phyloP scores from a whole-genome alignment of 139 green algal species.

The Auxenochlorella pyrenoidosa region DNA sequence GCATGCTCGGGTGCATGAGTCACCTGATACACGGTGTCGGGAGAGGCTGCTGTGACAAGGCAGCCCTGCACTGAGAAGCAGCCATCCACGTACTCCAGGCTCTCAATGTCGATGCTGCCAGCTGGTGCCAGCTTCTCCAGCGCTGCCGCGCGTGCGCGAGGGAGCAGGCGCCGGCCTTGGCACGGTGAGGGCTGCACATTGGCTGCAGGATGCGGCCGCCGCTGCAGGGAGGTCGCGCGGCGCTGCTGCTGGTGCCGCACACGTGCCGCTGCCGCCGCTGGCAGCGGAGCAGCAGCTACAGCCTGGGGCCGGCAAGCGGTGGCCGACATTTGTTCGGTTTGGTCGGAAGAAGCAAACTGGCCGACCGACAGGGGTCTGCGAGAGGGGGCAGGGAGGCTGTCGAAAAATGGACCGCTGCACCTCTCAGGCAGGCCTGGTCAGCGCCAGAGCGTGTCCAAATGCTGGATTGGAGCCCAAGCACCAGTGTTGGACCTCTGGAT shows the following conservation, averaged over 20 bases:
- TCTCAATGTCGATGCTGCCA: conserved; percentile 28
- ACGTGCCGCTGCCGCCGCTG: not conserved
- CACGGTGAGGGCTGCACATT: not conserved
- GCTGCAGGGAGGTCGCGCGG: not conserved
- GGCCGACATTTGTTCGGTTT: too few species aligned
- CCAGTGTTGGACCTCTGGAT: too few species aligned
- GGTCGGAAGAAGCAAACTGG: too few species aligned
- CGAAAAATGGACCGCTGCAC: too few species aligned
- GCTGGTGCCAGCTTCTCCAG: not conserved
- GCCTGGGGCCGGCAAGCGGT: too few species aligned
- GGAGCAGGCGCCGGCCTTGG: not conserved
- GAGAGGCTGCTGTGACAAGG: not conserved
- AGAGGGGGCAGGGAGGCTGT: too few species aligned
- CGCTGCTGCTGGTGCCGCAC: not conserved
- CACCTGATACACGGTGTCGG: conserved; percentile 10
- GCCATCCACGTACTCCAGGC: not conserved
- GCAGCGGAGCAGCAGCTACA: too few species aligned
- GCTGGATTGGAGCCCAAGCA: too few species aligned
- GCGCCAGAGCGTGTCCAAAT: too few species aligned
- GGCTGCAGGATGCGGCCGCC: not conserved
- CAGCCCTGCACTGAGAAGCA: conserved; percentile 18
- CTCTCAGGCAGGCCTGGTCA: too few species aligned
- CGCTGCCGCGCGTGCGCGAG: not conserved
- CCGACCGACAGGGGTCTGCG: too few species aligned
- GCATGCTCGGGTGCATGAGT: not conserved